Evolutionary conservation across 140 eudicot genomes (phyloP), one percentile per base, ranked within the genome.

Genomic region (Oenanthe javanica): DNA sequence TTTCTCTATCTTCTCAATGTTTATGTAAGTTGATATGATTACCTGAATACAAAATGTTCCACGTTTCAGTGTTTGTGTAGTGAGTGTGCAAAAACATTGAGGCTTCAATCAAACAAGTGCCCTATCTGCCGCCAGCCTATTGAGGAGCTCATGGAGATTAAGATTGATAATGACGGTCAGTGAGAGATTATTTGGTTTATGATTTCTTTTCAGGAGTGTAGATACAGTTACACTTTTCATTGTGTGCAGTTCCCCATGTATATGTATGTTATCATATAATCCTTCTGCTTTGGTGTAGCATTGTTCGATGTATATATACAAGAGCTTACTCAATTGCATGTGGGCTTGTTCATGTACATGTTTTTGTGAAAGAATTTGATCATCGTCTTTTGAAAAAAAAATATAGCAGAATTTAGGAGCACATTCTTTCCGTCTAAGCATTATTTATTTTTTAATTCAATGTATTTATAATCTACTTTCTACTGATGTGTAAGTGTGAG

Each of bases 51-150:
- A 55, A 52, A 45, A 50, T 81, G 42, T 81, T 83, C 83, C 79
- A 80, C 63, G 64, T 85, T 89, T 75, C 86, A 92, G 97, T 92
- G 97, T 84, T 81, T 92, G 88, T 92, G 97, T 89, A 90, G 96
- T 15, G 91, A 85, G 82, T 92, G 97, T 80, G 97, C 97, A 51
- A 90, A 92, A 83, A 85, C 89, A 48, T 83, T 92, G 85, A 86
- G 96, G 63, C 80, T 87, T 78, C 97, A 92, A 81, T 86, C 97
- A 48, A 92, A 92, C 84, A 90, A 84, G 70, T 92, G 97, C 88
- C 97, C 97, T 1, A 90, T 92, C 36, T 92, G 97, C 80, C 88
- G 97, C 27, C 96, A 92, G 79, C 87, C 86, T 59, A 88, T 92
- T 27, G 97, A 87, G 83, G 84, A 85, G 83, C 90, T 92, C 75